Evolutionary conservation across 495 filamentous ascomycete species (phyloP), one percentile per base, ranked within the genome.

Genomic region (Immersiella caudata): DNA sequence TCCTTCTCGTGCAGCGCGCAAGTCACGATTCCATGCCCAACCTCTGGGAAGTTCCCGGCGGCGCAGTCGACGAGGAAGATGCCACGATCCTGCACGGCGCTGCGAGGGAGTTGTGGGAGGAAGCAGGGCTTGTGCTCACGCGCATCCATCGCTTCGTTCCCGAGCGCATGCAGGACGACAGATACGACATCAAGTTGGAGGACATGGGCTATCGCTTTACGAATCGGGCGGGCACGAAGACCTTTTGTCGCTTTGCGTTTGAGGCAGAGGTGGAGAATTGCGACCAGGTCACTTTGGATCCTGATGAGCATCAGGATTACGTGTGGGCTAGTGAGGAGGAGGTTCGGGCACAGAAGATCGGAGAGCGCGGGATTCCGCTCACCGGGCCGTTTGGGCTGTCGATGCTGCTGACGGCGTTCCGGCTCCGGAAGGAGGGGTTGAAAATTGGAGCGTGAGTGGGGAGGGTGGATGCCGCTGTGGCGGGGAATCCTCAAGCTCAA

Each of bases 21-120:
- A 68, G 69, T 6, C 58, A 68, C 58, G 81, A 83, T 61, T 70
- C 67, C 51, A 77, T 76, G 71, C 79, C 79, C 7, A 62, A 74
- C 55, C 66, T 25, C 25, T 80, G 82, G 81, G 81, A 84, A 64
- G 59, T 74, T 22, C 81, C 81, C 14, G 81, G 81, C 46, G 81
- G 81, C 29, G 75, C 69, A 27, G 66, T 70, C 46, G 81, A 84
- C 65, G 65, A 74, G 27, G 67, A 74, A 20, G 81, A 84, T 67
- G 36, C 64, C n/a, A 81, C 71, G 16, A 72, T 82, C 26, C 66
- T 84, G 12, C 72, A 81, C 70, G 77, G 67, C 16, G 73, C 75
- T 0, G 77, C 70, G 36, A 67, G 81, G 29, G 81, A 84, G 70
- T 67, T 84, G 18, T 72, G 69, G 60, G 81, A 84, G 71, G 81